Conservation (phyloP, 1,139 yeast genomes). For the Tardiomyces depauwii region DNA sequence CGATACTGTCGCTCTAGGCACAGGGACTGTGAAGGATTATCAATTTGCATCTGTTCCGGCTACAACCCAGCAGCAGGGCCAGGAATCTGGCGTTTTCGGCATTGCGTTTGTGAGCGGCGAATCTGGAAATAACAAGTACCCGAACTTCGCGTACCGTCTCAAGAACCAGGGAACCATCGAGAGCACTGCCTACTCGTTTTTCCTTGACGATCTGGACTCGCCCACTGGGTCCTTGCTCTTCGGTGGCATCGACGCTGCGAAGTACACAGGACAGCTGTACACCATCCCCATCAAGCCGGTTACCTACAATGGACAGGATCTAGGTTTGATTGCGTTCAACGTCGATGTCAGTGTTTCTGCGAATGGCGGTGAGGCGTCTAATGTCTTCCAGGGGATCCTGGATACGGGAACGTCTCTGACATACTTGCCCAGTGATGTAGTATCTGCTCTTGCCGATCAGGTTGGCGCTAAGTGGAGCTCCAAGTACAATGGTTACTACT, state of each 20-base stretch:
- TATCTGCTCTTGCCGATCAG: constrained; percentile 8
- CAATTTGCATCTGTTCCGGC: background rate
- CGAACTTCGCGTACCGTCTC: constrained; percentile 37
- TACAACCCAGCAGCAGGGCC: background rate
- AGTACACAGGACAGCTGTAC: constrained; percentile 34
- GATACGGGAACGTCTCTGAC: constrained; percentile 50
- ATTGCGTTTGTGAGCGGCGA: background rate
- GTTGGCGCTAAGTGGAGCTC: background rate
- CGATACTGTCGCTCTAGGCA: background rate
- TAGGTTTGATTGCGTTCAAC: background rate
- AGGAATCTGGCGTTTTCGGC: background rate
- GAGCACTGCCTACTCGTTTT: constrained; percentile 40
- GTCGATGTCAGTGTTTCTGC: background rate
- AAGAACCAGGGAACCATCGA: constrained; percentile 36
- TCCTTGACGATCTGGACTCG: constrained; percentile 31
- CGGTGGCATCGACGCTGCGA: constrained; percentile 46
- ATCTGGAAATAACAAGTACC: constrained; percentile 6
- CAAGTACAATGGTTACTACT: background rate
- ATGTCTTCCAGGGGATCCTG: constrained; percentile 28
- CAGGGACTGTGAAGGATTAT: background rate
- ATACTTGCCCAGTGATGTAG: constrained; percentile 34
- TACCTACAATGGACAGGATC: background rate
- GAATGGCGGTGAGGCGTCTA: background rate
- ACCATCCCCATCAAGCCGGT: constrained; percentile 11
- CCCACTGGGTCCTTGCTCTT: constrained; percentile 36